Conservation (phyloP, 176 grass and related monocot species). For the Avena eriantha region DNA sequence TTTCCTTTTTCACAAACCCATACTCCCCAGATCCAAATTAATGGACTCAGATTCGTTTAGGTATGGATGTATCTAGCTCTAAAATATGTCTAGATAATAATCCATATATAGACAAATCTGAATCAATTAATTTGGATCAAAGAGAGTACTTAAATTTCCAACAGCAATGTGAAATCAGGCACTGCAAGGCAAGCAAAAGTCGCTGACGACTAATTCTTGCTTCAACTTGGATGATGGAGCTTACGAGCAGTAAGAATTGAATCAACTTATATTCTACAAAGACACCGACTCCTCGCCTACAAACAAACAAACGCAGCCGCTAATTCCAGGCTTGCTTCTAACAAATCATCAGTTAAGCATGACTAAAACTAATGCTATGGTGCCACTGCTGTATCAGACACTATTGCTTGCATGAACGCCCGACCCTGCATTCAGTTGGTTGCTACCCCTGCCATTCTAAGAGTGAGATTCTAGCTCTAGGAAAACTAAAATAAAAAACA, state of each 20-base stretch:
- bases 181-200: background rate
- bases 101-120: too few relatives aligned
- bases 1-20: background rate
- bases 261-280: conserved; percentile 52
- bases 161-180: background rate
- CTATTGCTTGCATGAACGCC: conserved; percentile 17
- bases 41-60: too few relatives aligned
- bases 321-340: conserved; percentile 47
- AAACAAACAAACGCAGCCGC: conserved; percentile 35
- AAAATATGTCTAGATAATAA: too few relatives aligned
- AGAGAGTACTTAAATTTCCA: background rate
- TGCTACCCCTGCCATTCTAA: background rate
- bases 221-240: conserved; percentile 34
- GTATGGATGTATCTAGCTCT: too few relatives aligned
- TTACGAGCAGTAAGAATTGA: conserved; percentile 49
- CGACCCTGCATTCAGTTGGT: conserved; percentile 10
- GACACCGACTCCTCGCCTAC: conserved; percentile 31
- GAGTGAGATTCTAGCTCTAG: conserved; percentile 1
- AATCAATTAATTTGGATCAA: too few relatives aligned
- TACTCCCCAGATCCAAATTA: too few relatives aligned
- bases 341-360: conserved; percentile 43
- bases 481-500: background rate
- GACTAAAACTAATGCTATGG: conserved; percentile 47
- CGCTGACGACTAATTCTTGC: background rate
- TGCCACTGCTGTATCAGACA: conserved; percentile 14